phyloP scores from a whole-genome alignment of 768 basidiomycete genomes.

The Mycena amicta region DNA sequence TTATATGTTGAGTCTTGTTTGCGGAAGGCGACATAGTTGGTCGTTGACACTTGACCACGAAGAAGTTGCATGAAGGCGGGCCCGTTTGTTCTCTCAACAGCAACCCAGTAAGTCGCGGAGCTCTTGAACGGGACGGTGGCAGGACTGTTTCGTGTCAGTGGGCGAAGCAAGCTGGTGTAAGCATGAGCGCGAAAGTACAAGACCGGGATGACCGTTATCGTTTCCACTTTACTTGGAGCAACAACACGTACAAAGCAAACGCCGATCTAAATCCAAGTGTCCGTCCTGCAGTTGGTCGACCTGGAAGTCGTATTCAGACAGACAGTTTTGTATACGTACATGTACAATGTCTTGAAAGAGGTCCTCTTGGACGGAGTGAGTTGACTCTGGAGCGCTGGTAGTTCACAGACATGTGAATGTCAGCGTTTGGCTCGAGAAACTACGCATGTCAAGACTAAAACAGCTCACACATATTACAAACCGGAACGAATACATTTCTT shows the following conservation, averaged over 20 bases:
- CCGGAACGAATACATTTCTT: slow-evolving; percentile 41
- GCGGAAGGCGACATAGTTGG: slow-evolving; percentile 34
- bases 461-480: slow-evolving; percentile 23
- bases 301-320: slow-evolving; percentile 58
- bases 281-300: slow-evolving; percentile 61
- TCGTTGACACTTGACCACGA: slow-evolving; percentile 41
- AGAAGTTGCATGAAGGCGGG: slow-evolving; percentile 32
- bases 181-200: background rate
- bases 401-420: slow-evolving; percentile 62
- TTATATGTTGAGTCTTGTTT: slow-evolving; percentile 42
- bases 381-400: slow-evolving; percentile 59
- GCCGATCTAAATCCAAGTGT: slow-evolving; percentile 59
- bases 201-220: slow-evolving; percentile 42
- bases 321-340: slow-evolving; percentile 45
- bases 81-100: slow-evolving; percentile 52
- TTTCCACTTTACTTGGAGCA: slow-evolving; percentile 37
- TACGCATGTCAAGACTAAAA: too few relatives aligned
- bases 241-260: slow-evolving; percentile 51
- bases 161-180: slow-evolving; percentile 54
- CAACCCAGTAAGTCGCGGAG: slow-evolving; percentile 51
- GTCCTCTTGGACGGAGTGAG: slow-evolving; percentile 58
- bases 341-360: slow-evolving; percentile 52
- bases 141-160: slow-evolving; percentile 52
- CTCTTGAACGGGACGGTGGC: slow-evolving; percentile 51
- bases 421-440: slow-evolving; percentile 59